Percentiles rank a stretch among this genome's conserved stretches.
phyloP scores from a whole-genome alignment of 768 basidiomycete genomes.

The Trametes elegans region DNA sequence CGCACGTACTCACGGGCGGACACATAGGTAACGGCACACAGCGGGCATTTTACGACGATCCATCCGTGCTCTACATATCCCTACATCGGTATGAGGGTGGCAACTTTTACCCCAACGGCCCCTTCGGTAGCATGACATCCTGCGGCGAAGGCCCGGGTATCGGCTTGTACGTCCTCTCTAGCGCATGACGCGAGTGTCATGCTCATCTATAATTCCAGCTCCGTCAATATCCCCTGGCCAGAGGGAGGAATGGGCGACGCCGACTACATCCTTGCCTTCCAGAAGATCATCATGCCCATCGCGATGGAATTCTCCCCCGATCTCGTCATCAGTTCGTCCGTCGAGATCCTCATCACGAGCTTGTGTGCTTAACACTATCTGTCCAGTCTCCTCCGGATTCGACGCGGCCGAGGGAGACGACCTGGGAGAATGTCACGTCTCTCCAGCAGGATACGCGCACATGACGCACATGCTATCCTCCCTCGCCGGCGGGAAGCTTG shows the following conservation, averaged over 20 bases:
- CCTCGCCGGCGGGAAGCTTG: conserved; percentile 83
- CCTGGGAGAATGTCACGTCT: conserved; percentile 87
- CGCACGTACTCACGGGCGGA: not conserved
- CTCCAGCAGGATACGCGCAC: conserved; percentile 92
- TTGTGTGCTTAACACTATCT: not conserved
- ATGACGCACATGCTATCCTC: conserved; percentile 97
- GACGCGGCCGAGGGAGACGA: conserved; percentile 94
- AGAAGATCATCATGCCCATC: conserved; percentile 94
- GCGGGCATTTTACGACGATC: conserved; percentile 91
- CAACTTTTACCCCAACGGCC: conserved; percentile 88
- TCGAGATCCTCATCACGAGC: not conserved
- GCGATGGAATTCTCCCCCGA: conserved; percentile 96
- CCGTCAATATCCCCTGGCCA: conserved; percentile 97
- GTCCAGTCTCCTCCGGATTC: conserved; percentile 92
- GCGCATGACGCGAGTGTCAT: not conserved
- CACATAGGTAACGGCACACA: conserved; percentile 96
- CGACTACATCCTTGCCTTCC: conserved; percentile 96
- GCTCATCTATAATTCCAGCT: conserved; percentile 44
- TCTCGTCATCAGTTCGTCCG: conserved; percentile 82
- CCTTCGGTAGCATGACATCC: conserved; percentile 84
- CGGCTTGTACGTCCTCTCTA: conserved; percentile 74
- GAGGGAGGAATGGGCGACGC: conserved; percentile 85
- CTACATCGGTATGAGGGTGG: conserved; percentile 94
- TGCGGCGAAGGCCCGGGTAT: conserved; percentile 81
- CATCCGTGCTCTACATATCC: conserved; percentile 89